Conservation (phyloP, 225 moss, liverwort and hornwort genomes). For the Lunularia cruciata region DNA sequence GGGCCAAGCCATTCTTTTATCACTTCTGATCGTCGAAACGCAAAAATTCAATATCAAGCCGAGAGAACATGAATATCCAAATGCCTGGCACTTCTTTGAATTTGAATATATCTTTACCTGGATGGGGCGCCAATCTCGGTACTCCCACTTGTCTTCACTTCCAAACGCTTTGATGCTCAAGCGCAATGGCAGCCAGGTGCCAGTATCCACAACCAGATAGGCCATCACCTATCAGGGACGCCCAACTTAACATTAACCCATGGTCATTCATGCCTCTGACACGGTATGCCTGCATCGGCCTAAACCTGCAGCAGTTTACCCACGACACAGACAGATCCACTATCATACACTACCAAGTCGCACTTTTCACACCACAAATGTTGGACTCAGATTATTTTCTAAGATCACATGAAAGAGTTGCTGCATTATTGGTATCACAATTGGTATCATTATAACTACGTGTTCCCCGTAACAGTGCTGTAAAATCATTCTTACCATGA, state of each 20-base stretch:
- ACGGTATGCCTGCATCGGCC: conserved; percentile 28
- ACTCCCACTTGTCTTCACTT: conserved; percentile 86
- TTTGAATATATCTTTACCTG: conserved; percentile 32
- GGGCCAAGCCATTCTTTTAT: neutral
- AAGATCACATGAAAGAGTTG: neutral
- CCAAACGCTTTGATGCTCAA: conserved; percentile 78
- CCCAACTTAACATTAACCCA: conserved; percentile 43
- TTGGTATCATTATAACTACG: too few species aligned
- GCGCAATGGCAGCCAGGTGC: conserved; percentile 70
- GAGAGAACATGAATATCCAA: too few species aligned
- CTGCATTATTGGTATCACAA: too few species aligned
- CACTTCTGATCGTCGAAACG: neutral
- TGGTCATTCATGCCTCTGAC: conserved; percentile 32
- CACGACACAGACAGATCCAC: conserved; percentile 31
- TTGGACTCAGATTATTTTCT: neutral
- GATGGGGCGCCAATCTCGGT: conserved; percentile 69
- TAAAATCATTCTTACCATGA: neutral
- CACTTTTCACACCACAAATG: neutral
- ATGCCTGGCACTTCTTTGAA: too few species aligned
- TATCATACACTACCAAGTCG: conserved; percentile 30
- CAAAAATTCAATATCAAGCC: neutral
- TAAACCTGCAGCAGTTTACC: conserved; percentile 42
- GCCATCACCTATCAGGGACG: conserved; percentile 73
- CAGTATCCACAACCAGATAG: conserved; percentile 63
- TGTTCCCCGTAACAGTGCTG: neutral